These are phyloP conservation scores for Microthyrium microscopicum DNA, from an alignment of 2,329 filamentous ascomycete species.

Conservation along the genomic window DNA sequence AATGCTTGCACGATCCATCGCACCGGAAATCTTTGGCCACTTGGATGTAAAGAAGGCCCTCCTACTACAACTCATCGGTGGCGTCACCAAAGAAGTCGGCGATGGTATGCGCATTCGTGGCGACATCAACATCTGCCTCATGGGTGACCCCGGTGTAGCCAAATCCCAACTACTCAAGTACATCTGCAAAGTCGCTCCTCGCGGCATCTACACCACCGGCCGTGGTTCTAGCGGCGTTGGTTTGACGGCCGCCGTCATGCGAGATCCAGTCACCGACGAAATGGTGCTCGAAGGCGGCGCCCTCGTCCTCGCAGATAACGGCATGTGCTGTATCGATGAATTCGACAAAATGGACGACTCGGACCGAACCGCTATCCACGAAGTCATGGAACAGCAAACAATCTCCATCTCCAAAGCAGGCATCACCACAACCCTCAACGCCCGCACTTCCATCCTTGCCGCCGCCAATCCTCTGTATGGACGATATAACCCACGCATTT, in stretches of 20 bases:
- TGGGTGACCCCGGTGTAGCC: slow-evolving; percentile 98
- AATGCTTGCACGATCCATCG: slow-evolving; percentile 86
- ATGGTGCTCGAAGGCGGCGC: slow-evolving; percentile 73
- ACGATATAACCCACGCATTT: slow-evolving; percentile 93
- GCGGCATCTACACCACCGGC: slow-evolving; percentile 71
- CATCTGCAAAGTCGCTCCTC: slow-evolving; percentile 92
- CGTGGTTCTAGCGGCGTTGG: slow-evolving; percentile 69
- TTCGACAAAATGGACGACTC: slow-evolving; percentile 85
- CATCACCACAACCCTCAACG: slow-evolving; percentile 93
- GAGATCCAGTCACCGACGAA: slow-evolving; percentile 67
- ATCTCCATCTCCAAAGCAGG: slow-evolving; percentile 82
- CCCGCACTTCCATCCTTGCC: slow-evolving; percentile 85
- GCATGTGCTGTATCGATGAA: slow-evolving; percentile 74
- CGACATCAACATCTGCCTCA: slow-evolving; percentile 95
- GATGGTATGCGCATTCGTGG: slow-evolving; percentile 98
- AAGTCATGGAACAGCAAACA: slow-evolving; percentile 80
- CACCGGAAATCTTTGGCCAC: slow-evolving; percentile 92
- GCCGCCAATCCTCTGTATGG: slow-evolving; percentile 96
- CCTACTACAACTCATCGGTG: slow-evolving; percentile 84
- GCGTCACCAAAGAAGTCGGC: slow-evolving; percentile 90
- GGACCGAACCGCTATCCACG: slow-evolving; percentile 67
- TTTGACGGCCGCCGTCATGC: slow-evolving; percentile 70
- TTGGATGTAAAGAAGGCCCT: slow-evolving; percentile 96
- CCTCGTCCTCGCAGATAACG: slow-evolving; percentile 64
- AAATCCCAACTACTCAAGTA: slow-evolving; percentile 98